A percentile compares a stretch with the other conserved stretches of the same genome.
Evolutionary conservation across 2,329 filamentous ascomycete genomes (phyloP).

Genomic region (Epichloe aotearoae): DNA sequence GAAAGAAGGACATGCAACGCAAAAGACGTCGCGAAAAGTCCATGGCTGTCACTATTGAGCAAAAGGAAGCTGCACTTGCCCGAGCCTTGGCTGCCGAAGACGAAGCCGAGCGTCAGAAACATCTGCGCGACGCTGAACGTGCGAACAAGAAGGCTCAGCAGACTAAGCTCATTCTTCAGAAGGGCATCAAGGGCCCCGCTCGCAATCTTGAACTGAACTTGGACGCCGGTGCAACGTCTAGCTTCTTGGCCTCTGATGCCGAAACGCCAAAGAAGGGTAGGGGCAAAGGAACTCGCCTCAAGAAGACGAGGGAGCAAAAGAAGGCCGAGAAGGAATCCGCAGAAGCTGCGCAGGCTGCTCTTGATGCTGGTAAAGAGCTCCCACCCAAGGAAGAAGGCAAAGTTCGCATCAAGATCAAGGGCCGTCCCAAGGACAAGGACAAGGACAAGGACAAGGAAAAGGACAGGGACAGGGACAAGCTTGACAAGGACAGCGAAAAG

Average conservation of each 20-base stretch:
- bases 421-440: slow-evolving; percentile 32
- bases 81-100: slow-evolving; percentile 69
- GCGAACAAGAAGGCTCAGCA: slow-evolving; percentile 87
- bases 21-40: slow-evolving; percentile 94
- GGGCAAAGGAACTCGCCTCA: slow-evolving; percentile 55
- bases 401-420: slow-evolving; percentile 51
- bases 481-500: slow-evolving; percentile 31
- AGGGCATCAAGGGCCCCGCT: slow-evolving; percentile 68
- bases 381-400: slow-evolving; percentile 43
- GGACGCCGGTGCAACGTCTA: slow-evolving; percentile 74
- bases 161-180: slow-evolving; percentile 75
- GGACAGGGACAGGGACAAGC: slow-evolving; percentile 23
- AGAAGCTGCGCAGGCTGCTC: slow-evolving; percentile 72
- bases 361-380: slow-evolving; percentile 66
- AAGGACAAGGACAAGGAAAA: slow-evolving; percentile 24
- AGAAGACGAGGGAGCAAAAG: slow-evolving; percentile 85
- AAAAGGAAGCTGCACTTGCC: slow-evolving; percentile 71
- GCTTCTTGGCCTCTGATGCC: slow-evolving; percentile 58
- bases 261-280: slow-evolving; percentile 41
- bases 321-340: slow-evolving; percentile 71
- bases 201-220: slow-evolving; percentile 63
- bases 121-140: slow-evolving; percentile 74
- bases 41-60: slow-evolving; percentile 82
- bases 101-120: slow-evolving; percentile 67
- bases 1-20: slow-evolving; percentile 99